Evolutionary conservation across 257 asterid species (phyloP).

Genomic region (Solanum pennellii): DNA sequence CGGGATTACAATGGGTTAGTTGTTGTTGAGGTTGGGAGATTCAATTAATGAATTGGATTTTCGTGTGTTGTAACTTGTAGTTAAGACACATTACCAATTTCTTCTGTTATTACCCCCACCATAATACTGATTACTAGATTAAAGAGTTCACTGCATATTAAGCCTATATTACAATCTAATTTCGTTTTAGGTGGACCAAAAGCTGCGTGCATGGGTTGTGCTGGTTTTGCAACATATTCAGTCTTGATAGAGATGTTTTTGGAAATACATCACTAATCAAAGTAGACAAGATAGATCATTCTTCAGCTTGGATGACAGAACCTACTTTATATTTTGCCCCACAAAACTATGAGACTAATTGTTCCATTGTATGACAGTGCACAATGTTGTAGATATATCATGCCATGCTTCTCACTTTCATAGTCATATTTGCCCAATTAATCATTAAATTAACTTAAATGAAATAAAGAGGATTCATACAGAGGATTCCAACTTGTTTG

Average conservation of each 20-base stretch:
- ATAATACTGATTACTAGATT: not conserved
- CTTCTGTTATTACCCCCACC: not conserved
- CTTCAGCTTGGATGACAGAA: not conserved
- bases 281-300: not conserved
- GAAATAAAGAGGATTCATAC: not conserved
- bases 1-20: not conserved
- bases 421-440: not conserved
- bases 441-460: no score
- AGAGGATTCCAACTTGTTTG: not conserved
- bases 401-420: not conserved
- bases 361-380: not conserved
- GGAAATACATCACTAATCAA: conserved; percentile 14
- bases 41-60: not conserved
- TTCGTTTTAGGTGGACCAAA: conserved; percentile 30
- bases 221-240: conserved; percentile 38
- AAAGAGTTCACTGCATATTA: not conserved
- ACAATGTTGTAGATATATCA: not conserved
- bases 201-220: conserved; percentile 39
- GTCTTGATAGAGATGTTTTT: conserved; percentile 44
- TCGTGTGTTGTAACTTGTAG: not conserved
- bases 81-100: not conserved
- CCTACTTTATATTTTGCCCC: not conserved
- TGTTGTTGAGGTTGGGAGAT: not conserved
- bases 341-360: no score
- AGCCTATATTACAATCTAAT: not conserved